Conservation (phyloP, 352 stramenopile species). For the Phytophthora lateralis region DNA sequence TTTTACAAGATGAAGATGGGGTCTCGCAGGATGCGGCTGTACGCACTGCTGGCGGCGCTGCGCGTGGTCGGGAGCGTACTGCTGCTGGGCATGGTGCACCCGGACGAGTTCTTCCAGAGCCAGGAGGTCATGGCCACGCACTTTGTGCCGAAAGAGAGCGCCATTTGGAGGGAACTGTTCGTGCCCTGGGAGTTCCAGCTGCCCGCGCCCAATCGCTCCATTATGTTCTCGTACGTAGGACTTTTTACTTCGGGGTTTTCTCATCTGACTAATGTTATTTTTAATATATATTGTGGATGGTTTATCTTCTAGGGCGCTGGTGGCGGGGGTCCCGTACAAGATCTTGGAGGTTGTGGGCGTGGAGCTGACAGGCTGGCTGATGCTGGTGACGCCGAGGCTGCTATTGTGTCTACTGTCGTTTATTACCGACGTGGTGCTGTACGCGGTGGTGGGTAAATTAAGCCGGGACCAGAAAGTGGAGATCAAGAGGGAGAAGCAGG, state of each 20-base stretch:
- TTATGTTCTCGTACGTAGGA: conserved; percentile 70
- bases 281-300: conserved; percentile 1
- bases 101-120: conserved; percentile 90
- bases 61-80: conserved; percentile 39
- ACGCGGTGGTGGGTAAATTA: conserved; percentile 42
- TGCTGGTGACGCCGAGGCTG: conserved; percentile 65
- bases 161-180: conserved; percentile 45
- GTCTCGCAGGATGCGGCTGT: conserved; percentile 16
- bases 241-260: not conserved
- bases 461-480: conserved; percentile 21
- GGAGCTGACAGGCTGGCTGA: conserved; percentile 38
- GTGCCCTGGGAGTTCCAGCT: conserved; percentile 81
- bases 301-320: conserved; percentile 43
- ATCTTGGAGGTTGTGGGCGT: conserved; percentile 46
- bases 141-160: conserved; percentile 31
- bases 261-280: conserved; percentile 9
- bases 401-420: conserved; percentile 71
- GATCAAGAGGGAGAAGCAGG: conserved; percentile 30
- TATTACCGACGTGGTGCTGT: conserved; percentile 54
- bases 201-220: conserved; percentile 67
- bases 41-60: conserved; percentile 45
- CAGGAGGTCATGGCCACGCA: conserved; percentile 81
- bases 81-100: conserved; percentile 70
- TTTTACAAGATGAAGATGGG: conserved; percentile 12
- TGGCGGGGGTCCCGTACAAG: conserved; percentile 58